phyloP scores from a whole-genome alignment of 2,329 filamentous ascomycete genomes.

The Sarocladium oryzae region DNA sequence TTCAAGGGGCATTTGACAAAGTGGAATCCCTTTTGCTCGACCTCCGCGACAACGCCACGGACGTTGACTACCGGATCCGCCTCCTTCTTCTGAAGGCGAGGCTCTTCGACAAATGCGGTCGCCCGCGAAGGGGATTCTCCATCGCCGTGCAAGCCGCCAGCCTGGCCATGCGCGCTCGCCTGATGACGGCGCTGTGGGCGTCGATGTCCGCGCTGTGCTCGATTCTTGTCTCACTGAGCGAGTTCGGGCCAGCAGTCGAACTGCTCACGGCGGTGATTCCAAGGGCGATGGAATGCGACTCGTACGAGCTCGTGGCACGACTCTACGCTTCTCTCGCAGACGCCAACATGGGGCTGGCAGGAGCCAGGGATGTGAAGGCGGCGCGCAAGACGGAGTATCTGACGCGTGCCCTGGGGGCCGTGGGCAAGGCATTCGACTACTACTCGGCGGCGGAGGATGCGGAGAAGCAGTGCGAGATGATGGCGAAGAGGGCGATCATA shows the following conservation, averaged over 20 bases:
- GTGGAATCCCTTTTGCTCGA: slow-evolving; percentile 38
- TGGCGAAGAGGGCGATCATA: slow-evolving; percentile 75
- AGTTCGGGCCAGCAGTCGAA: slow-evolving; percentile 60
- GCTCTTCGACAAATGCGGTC: slow-evolving; percentile 61
- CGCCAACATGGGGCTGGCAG: slow-evolving; percentile 71
- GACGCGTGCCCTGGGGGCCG: slow-evolving; percentile 50
- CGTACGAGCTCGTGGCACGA: slow-evolving; percentile 53
- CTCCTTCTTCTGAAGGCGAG: slow-evolving; percentile 68
- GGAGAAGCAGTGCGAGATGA: slow-evolving; percentile 66
- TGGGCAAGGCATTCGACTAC: slow-evolving; percentile 56
- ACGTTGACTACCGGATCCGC: slow-evolving; percentile 60
- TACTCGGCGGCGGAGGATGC: slow-evolving; percentile 61
- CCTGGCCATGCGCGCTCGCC: slow-evolving; percentile 62
- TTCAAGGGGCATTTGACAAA: slow-evolving; percentile 41
- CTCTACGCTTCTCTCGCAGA: slow-evolving; percentile 69
- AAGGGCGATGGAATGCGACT: slow-evolving; percentile 66
- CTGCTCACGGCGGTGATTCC: slow-evolving; percentile 67
- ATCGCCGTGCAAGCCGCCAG: slow-evolving; percentile 68
- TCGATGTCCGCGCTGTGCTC: slow-evolving; percentile 60
- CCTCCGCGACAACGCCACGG: slow-evolving; percentile 38
- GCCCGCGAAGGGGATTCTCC: slow-evolving; percentile 69
- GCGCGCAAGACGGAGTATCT: slow-evolving; percentile 48
- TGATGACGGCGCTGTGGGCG: slow-evolving; percentile 67
- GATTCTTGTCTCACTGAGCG: slow-evolving; percentile 62
- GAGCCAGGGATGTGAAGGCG: slow-evolving; percentile 37